These are phyloP conservation scores for Curvularia sp. DNA, from an alignment of 2,329 filamentous ascomycete genomes.

Conservation along the genomic window DNA sequence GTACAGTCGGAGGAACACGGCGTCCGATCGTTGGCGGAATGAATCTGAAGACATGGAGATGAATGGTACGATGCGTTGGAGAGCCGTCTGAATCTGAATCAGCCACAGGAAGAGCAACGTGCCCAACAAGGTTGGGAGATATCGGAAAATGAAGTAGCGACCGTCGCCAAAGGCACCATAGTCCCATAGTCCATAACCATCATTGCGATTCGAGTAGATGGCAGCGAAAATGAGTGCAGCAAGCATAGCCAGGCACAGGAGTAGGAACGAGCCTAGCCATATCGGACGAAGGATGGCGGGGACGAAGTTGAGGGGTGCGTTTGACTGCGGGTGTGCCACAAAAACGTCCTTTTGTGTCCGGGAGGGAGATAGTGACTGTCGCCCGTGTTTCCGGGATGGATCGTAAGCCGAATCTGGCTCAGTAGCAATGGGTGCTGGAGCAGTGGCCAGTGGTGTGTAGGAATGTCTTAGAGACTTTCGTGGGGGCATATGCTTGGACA, in stretches of 20 bases:
- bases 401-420: constrained; percentile 11
- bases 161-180: constrained; percentile 74
- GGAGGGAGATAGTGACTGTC: constrained; percentile 19
- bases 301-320: constrained; percentile 66
- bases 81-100: constrained; percentile 74
- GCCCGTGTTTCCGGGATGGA: constrained; percentile 7
- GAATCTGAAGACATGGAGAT: constrained; percentile 73
- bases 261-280: constrained; percentile 66
- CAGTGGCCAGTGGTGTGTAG: constrained; percentile 15
- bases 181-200: constrained; percentile 68
- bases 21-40: constrained; percentile 63
- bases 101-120: constrained; percentile 76
- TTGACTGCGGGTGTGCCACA: constrained; percentile 56
- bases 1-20: constrained; percentile 68
- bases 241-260: constrained; percentile 72
- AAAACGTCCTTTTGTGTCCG: constrained; percentile 52
- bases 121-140: constrained; percentile 80
- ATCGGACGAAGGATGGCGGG: constrained; percentile 73
- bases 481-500: constrained; percentile 34
- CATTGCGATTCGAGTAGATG: constrained; percentile 44
- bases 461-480: constrained; percentile 28
- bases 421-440: constrained; percentile 14
- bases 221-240: constrained; percentile 75
- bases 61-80: constrained; percentile 81
- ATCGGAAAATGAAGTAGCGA: constrained; percentile 84